These are phyloP conservation scores for Phytophthora colocasiae DNA, from an alignment of 352 stramenopile species.

Conservation along the genomic window DNA sequence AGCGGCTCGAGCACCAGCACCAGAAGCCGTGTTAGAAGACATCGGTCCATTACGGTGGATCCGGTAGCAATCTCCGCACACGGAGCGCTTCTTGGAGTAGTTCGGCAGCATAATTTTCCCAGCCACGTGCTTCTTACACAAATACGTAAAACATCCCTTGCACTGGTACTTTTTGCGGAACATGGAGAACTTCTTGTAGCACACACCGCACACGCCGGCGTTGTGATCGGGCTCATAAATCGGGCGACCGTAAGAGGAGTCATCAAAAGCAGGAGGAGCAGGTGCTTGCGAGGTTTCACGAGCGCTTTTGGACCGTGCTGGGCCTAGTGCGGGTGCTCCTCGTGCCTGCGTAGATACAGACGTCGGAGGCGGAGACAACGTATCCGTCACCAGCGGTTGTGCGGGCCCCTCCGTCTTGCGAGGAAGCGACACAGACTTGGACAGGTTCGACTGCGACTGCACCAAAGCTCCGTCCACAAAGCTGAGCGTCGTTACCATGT, in stretches of 20 bases:
- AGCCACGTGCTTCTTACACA: constrained; percentile 86
- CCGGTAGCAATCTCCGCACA: constrained; percentile 81
- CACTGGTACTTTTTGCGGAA: constrained; percentile 91
- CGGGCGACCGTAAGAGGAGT: constrained; percentile 36
- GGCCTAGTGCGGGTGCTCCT: constrained; percentile 12
- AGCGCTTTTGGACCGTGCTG: constrained; percentile 33
- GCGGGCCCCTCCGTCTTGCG: constrained; percentile 19
- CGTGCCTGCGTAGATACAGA: constrained; percentile 17
- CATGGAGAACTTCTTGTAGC: constrained; percentile 88
- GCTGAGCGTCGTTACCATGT: constrained; percentile 53
- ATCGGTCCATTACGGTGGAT: constrained; percentile 67
- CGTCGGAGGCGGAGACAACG: constrained; percentile 23
- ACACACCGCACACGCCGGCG: constrained; percentile 74
- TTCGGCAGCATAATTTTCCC: constrained; percentile 69
- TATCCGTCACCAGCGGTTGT: constrained; percentile 33
- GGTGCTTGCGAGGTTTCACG: constrained; percentile 12
- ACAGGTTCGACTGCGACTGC: constrained; percentile 43
- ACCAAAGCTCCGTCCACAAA: constrained; percentile 48
- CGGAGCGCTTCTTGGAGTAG: constrained; percentile 73
- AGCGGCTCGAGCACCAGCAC: constrained; percentile 26
- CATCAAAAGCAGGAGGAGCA: constrained; percentile 25
- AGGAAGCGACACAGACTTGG: constrained; percentile 29
- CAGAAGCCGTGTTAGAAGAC: constrained; percentile 37
- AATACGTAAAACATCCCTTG: constrained; percentile 78
- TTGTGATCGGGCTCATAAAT: constrained; percentile 62